Evolutionary conservation across 1,284 basidiomycete species (phyloP).

Genomic region (Fistulinella staudtii): DNA sequence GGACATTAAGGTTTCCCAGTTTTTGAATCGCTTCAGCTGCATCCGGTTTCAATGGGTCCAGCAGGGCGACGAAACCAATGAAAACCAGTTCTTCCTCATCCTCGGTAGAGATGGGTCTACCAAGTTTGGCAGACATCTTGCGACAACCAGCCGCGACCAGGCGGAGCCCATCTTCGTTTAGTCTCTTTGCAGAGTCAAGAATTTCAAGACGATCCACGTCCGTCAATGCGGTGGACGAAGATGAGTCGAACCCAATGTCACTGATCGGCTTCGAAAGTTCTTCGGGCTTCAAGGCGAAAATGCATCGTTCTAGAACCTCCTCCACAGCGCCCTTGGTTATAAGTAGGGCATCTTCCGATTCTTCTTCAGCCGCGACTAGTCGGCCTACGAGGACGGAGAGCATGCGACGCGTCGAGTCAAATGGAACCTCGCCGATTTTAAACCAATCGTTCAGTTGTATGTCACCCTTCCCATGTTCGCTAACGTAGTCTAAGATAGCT

Average conservation of each 20-base stretch:
- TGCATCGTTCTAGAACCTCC: constrained; percentile 30
- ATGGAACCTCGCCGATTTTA: constrained; percentile 32
- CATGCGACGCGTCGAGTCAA: constrained; percentile 32
- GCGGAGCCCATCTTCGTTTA: constrained; percentile 31
- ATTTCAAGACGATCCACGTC: constrained; percentile 20
- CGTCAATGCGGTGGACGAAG: constrained; percentile 16
- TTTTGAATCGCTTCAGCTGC: constrained; percentile 31
- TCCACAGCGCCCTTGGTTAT: constrained; percentile 32
- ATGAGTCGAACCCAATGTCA: constrained; percentile 15
- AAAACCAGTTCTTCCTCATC: constrained; percentile 31
- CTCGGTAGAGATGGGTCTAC: constrained; percentile 15
- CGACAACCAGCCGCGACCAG: constrained; percentile 31
- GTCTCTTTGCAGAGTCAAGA: constrained; percentile 25
- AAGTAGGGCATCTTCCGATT: constrained; percentile 20
- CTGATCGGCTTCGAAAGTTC: constrained; percentile 14
- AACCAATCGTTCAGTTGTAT: constrained; percentile 17
- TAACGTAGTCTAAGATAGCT: constrained; percentile 30
- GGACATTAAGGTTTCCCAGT: constrained; percentile 28
- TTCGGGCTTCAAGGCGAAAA: constrained; percentile 20
- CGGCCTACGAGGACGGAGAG: constrained; percentile 25
- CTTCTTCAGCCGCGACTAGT: constrained; percentile 1
- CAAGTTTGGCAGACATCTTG: constrained; percentile 15
- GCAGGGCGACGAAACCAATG: constrained; percentile 27
- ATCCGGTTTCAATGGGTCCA: constrained; percentile 31
- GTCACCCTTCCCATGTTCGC: constrained; percentile 17